Conservation (phyloP, 345 rosid genomes). For the Combretum micranthum region DNA sequence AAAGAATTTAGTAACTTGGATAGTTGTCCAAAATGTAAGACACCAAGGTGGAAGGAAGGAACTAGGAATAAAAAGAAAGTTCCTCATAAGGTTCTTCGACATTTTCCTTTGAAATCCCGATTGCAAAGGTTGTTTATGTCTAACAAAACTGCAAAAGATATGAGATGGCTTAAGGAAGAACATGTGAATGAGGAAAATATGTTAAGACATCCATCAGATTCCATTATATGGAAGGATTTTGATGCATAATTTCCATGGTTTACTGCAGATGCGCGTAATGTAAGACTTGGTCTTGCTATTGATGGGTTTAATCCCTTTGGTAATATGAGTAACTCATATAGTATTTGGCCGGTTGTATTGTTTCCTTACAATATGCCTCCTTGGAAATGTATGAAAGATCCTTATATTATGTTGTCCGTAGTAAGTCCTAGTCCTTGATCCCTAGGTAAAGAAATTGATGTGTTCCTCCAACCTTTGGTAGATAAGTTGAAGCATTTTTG, state of each 20-base stretch:
- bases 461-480: not conserved
- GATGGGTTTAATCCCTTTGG: constrained; percentile 8
- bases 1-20: too few species aligned
- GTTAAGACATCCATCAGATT: constrained; percentile 2
- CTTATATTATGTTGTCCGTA: not conserved
- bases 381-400: constrained; percentile 6
- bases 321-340: not conserved
- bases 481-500: not conserved
- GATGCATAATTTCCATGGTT: not conserved
- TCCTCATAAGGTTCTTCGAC: too few species aligned
- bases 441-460: constrained; percentile 7
- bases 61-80: too few species aligned
- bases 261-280: not conserved
- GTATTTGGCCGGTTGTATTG: constrained; percentile 1
- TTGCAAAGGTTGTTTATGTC: constrained; percentile 3
- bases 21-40: too few species aligned
- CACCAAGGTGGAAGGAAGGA: too few species aligned
- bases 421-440: not conserved
- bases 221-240: not conserved
- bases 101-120: too few species aligned
- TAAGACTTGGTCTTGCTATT: not conserved
- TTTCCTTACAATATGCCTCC: constrained; percentile 4
- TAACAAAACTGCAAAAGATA: not conserved
- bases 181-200: not conserved
- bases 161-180: constrained; percentile 4